Conservation (phyloP, 495 filamentous ascomycete species). For the Choiromyces venosus region DNA sequence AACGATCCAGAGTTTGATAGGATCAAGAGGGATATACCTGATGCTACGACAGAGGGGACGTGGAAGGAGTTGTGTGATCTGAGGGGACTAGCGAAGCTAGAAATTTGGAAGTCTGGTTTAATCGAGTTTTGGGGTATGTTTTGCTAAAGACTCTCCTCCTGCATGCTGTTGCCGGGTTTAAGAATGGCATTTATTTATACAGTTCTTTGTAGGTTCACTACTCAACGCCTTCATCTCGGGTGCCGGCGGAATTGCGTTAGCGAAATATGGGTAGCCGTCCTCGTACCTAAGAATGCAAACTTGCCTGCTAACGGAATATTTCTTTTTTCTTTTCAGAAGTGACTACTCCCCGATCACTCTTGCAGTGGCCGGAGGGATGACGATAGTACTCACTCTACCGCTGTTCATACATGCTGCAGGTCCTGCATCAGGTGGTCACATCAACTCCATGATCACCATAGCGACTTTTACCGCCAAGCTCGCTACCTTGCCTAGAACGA, state of each 20-base stretch:
- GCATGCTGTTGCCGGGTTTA: not conserved
- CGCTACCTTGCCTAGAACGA: slow-evolving; percentile 3
- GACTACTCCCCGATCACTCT: slow-evolving; percentile 3
- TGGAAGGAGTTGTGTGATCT: slow-evolving; percentile 45
- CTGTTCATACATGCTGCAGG: slow-evolving; percentile 18
- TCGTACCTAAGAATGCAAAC: not conserved
- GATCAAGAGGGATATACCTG: slow-evolving; percentile 45
- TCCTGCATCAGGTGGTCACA: slow-evolving; percentile 20
- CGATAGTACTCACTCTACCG: slow-evolving; percentile 5
- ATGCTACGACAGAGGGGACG: slow-evolving; percentile 48
- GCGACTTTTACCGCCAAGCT: slow-evolving; percentile 12
- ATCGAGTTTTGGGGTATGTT: slow-evolving; percentile 43
- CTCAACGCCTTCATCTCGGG: slow-evolving; percentile 12
- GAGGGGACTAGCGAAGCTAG: slow-evolving; percentile 42
- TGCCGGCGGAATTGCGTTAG: slow-evolving; percentile 5
- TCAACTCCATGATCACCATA: slow-evolving; percentile 21
- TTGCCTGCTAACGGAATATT: not conserved
- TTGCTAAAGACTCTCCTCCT: not conserved
- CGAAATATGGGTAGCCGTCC: slow-evolving; percentile 9
- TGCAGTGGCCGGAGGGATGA: not conserved
- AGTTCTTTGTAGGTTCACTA: not conserved
- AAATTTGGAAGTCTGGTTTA: slow-evolving; percentile 49
- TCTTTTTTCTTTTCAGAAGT: not conserved
- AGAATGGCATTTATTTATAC: slow-evolving; percentile 2
- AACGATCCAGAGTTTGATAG: slow-evolving; percentile 44